phyloP scores from a whole-genome alignment of 2,329 filamentous ascomycete species.

The Geosmithia flava region DNA sequence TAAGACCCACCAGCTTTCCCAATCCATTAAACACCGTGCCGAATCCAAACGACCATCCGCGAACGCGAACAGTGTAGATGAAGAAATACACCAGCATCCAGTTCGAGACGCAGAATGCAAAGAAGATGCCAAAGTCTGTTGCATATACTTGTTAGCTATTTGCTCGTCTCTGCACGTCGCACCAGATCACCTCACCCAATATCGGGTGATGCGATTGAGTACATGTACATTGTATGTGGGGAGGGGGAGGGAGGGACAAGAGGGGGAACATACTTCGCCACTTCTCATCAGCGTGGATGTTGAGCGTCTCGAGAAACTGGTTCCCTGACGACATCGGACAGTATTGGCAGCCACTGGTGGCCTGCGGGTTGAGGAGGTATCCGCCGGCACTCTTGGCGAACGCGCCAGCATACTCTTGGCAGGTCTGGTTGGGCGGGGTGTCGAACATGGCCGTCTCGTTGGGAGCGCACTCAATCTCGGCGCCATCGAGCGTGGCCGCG shows the following conservation, averaged over 20 bases:
- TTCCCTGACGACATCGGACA: conserved; percentile 47
- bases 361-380: conserved; percentile 50
- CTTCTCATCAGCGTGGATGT: conserved; percentile 42
- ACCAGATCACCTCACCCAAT: no score
- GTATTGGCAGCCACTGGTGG: conserved; percentile 51
- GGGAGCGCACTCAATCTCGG: conserved; percentile 33
- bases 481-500: conserved; percentile 43
- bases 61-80: conserved; percentile 59
- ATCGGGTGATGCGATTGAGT: no score
- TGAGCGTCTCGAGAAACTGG: conserved; percentile 50
- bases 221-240: no score
- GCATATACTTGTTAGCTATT: not conserved
- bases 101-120: conserved; percentile 58
- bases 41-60: conserved; percentile 59
- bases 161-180: no score
- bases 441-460: conserved; percentile 35
- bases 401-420: conserved; percentile 46
- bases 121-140: conserved; percentile 55
- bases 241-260: not conserved
- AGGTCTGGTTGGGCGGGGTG: conserved; percentile 51
- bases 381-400: conserved; percentile 43
- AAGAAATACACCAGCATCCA: conserved; percentile 67
- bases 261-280: conserved; percentile 39
- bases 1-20: conserved; percentile 3
- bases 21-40: conserved; percentile 33